These are phyloP conservation scores for Scheffersomyces lignicola DNA, from an alignment of 1,139 yeast genomes.

Conservation along the genomic window DNA sequence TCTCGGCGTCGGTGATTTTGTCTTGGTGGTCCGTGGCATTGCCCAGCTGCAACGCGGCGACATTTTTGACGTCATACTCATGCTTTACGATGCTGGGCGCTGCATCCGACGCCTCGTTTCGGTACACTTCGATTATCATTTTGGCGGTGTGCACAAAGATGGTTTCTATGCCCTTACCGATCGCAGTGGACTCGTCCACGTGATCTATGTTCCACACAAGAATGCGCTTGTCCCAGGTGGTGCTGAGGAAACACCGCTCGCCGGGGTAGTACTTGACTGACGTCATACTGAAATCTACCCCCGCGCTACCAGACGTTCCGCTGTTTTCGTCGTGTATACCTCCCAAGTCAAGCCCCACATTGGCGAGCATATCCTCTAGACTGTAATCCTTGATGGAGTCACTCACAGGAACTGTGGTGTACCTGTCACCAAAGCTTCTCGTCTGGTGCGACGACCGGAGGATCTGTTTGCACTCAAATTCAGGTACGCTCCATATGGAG, in stretches of 20 bases:
- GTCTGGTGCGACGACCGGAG: conserved; percentile 22
- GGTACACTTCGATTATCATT: conserved; percentile 11
- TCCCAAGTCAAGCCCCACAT: conserved; percentile 5
- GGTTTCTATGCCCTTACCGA: conserved; percentile 13
- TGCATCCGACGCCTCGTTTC: neutral
- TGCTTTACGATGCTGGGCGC: neutral
- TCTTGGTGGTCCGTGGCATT: conserved; percentile 27
- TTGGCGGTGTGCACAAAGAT: conserved; percentile 13
- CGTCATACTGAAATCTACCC: neutral
- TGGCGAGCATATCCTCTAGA: conserved; percentile 9
- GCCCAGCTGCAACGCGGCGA: neutral
- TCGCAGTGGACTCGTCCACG: conserved; percentile 24
- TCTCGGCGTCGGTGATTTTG: conserved; percentile 48
- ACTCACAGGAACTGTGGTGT: conserved; percentile 8
- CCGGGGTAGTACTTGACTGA: conserved; percentile 1
- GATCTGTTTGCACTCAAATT: conserved; percentile 61
- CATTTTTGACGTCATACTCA: conserved; percentile 3
- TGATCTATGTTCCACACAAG: conserved; percentile 34
- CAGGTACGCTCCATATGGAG: conserved; percentile 76
- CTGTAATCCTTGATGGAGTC: conserved; percentile 6
- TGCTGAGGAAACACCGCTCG: conserved; percentile 19
- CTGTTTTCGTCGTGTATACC: neutral
- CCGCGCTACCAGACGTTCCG: neutral
- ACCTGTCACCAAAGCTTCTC: conserved; percentile 7
- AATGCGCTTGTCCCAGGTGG: conserved; percentile 28